Percentiles rank a stretch among this genome's conserved stretches.
Conservation (phyloP, 1,284 basidiomycete species). For the Entoloma clypeatum region DNA sequence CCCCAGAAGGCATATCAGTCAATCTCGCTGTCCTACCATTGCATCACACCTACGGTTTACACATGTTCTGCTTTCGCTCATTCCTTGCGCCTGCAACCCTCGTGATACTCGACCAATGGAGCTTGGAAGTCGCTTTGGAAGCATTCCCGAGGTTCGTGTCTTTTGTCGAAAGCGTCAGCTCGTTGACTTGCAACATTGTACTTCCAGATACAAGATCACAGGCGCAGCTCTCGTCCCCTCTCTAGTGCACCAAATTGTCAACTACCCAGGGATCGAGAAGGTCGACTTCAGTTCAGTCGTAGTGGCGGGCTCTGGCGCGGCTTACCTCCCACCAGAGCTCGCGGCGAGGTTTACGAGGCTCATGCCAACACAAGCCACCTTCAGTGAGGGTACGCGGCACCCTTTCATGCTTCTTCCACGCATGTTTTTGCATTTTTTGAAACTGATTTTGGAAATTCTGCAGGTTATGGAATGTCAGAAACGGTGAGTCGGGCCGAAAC, state of each 20-base stretch:
- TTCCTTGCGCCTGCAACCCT: slow-evolving; percentile 43
- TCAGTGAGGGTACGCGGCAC: slow-evolving; percentile 46
- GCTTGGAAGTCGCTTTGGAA: slow-evolving; percentile 42
- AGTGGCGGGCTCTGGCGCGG: slow-evolving; percentile 51
- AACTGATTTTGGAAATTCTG: not conserved
- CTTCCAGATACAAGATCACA: slow-evolving; percentile 52
- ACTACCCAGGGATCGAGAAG: slow-evolving; percentile 45
- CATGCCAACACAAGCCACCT: slow-evolving; percentile 31
- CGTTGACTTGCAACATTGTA: not conserved
- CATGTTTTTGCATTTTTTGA: not conserved
- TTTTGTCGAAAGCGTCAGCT: not conserved
- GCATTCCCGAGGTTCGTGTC: slow-evolving; percentile 34
- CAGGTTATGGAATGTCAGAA: slow-evolving; percentile 78
- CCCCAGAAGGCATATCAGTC: slow-evolving; percentile 44
- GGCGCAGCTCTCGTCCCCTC: slow-evolving; percentile 57
- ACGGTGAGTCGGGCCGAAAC: slow-evolving; percentile 44
- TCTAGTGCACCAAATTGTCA: slow-evolving; percentile 59
- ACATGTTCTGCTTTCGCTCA: slow-evolving; percentile 47
- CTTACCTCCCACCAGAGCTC: slow-evolving; percentile 60
- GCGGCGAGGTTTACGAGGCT: slow-evolving; percentile 38
- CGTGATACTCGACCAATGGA: slow-evolving; percentile 60
- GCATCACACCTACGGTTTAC: slow-evolving; percentile 66
- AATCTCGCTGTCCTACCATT: slow-evolving; percentile 60
- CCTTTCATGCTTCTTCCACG: too few species aligned
- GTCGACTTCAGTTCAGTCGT: slow-evolving; percentile 54